These are phyloP conservation scores for Castanea crenata DNA, from an alignment of 306 rosid species.

Conservation along the genomic window DNA sequence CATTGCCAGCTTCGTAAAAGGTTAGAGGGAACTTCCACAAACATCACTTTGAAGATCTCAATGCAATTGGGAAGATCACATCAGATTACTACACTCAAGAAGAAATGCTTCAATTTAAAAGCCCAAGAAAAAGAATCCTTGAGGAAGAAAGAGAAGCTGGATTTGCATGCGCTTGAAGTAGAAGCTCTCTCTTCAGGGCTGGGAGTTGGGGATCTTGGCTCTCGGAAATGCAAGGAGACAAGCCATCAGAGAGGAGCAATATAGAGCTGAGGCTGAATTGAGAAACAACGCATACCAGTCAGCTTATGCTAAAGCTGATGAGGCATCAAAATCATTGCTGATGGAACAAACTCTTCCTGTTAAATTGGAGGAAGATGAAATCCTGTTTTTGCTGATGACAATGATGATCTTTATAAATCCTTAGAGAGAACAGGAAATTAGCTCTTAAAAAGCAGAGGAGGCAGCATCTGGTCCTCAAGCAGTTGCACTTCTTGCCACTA, in stretches of 20 bases:
- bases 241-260: conserved; percentile 62
- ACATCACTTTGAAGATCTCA: conserved; percentile 63
- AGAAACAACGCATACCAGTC: conserved; percentile 74
- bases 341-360: conserved; percentile 47
- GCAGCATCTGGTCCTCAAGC: conserved; percentile 66
- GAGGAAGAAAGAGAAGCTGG: conserved; percentile 90
- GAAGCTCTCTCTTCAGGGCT: conserved; percentile 90
- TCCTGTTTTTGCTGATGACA: conserved; percentile 62
- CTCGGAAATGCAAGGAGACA: conserved; percentile 69
- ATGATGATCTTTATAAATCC: conserved; percentile 81
- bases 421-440: conserved; percentile 72
- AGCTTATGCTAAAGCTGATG: conserved; percentile 88
- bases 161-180: conserved; percentile 83
- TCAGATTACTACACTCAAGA: conserved; percentile 83
- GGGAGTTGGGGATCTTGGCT: conserved; percentile 90
- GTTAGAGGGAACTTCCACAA: conserved; percentile 55
- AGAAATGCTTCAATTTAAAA: conserved; percentile 84
- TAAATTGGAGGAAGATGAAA: conserved; percentile 62
- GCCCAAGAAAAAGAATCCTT: conserved; percentile 88
- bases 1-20: conserved; percentile 68
- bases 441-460: conserved; percentile 74
- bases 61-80: conserved; percentile 53
- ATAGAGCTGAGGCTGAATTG: conserved; percentile 73
- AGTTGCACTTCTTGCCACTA: conserved; percentile 69
- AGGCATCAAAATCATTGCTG: conserved; percentile 75